Evolutionary conservation across 2,329 filamentous ascomycete species (phyloP), one percentile per base, ranked within the genome.

Genomic region (Geosmithia morbida): DNA sequence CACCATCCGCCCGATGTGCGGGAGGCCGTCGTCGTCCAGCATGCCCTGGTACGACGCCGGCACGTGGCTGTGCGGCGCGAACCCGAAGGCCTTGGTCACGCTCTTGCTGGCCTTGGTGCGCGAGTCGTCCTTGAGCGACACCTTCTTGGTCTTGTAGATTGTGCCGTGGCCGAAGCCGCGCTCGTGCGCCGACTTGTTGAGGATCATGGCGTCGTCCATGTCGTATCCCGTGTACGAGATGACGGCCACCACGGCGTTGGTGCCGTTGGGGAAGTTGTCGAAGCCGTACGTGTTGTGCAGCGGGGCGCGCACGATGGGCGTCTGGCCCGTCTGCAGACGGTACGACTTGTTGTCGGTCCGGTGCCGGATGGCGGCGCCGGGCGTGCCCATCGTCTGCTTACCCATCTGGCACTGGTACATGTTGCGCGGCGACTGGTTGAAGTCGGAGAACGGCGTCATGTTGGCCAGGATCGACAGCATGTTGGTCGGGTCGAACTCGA

Each of bases 351-450:
- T 97, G 68, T 98, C 92, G 45, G 89, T 94, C 60, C 92, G 81
- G 66, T 94, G 85, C 49, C 80, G 76, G 52, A 90, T 71, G 2
- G 90, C 84, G 7, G 89, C 85, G 49, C 85, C 89, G 3, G 90
- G 88, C 20, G 92, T 97, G 64, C 92, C 92, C 92, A 98, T 98
- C 0, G 90, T 89, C 69, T 98, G 92, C 64, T 98, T 98, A 69
- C 87, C 88, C 92, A 97, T 97, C 72, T 97, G 92, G 69, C 89
- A 96, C 62, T 94, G 87, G 63, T 97, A 98, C 90, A 97, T 97
- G 67, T 98, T 98, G 75, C 92, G 77, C 1, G 92, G 92, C 14
- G 89, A 96, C 65, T 98, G 92, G 67, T 98, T 98, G 69, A 95
- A 95, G 62, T 98, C 87, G 44, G 90, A 96, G 67, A 98, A 98